phyloP scores from a whole-genome alignment of 345 rosid genomes.

The Capsella bursapastoris region DNA sequence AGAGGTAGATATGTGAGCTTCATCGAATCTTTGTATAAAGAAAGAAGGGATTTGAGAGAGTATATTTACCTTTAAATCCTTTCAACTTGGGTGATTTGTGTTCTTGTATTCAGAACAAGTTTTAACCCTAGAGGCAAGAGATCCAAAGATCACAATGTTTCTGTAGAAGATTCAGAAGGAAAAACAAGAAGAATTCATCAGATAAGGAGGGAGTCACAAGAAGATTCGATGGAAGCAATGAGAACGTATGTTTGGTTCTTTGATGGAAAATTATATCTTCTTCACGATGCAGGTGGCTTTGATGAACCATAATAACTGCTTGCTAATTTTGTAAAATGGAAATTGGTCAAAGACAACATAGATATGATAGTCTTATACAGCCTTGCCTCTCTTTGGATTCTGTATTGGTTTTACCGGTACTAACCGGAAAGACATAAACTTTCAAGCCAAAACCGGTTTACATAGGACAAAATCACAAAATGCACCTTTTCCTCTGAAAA shows the following conservation, averaged over 20 bases:
- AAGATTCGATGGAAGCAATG: conserved; percentile 24
- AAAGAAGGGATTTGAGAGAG: background rate
- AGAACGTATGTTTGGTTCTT: background rate
- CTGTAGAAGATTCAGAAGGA: conserved; percentile 22
- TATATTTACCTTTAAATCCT: conserved; percentile 27
- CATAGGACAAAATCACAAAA: background rate
- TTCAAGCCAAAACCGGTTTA: conserved; percentile 21
- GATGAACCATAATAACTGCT: conserved; percentile 40
- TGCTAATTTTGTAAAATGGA: conserved; percentile 41
- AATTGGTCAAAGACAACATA: conserved; percentile 30
- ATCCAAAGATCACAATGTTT: conserved; percentile 2
- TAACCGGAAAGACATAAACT: conserved; percentile 17
- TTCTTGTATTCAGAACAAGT: conserved; percentile 6
- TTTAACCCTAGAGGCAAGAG: conserved; percentile 18
- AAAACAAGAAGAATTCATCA: conserved; percentile 28
- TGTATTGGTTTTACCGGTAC: conserved; percentile 25
- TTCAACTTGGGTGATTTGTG: conserved; percentile 22
- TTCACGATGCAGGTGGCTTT: conserved; percentile 31
- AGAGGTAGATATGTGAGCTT: background rate
- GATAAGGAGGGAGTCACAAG: conserved; percentile 26
- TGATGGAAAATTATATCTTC: conserved; percentile 31
- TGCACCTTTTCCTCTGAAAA: background rate
- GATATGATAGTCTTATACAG: conserved; percentile 35
- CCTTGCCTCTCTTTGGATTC: conserved; percentile 37
- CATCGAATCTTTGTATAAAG: background rate